Evolutionary conservation across 164 flowering plant genomes (phyloP), one percentile per base, ranked within the genome.

Genomic region (Annona cherimola): DNA sequence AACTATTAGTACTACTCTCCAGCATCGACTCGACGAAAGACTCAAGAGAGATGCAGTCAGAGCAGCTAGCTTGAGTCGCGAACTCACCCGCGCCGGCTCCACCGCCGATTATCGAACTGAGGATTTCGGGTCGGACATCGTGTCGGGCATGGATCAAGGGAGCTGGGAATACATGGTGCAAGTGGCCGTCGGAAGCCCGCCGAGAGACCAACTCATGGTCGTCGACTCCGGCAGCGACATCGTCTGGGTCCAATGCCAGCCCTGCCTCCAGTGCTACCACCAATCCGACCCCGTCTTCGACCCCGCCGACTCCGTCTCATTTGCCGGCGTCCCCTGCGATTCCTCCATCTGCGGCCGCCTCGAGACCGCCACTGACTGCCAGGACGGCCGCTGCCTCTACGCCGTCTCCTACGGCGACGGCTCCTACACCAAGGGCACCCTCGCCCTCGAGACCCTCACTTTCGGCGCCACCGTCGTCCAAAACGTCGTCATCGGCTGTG

Each of bases 141-240:
- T 92, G n/a, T 94, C 98, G 4, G 98, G 98, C 2, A 86, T 88
- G 96, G 85, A 89, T 4, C 89, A 89, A 71, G 98, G 98, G 0
- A 92, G 94, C 66, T 96, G 98, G 4, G 98, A 94, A 71, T 94
- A 90, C 67, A 87, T 94, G 71, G 96, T 90, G 2, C 72, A 94
- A 66, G 81, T 94, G 0, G 98, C 97, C n/a, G 93, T 94, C 5
- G 98, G 98, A 0, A 90, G 94, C 70, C 98, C 97, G 0, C 84
- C 96, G 0, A 83, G 85, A 63, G 78, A 77, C 69, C 97, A 89
- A 66, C 90, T 85, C 87, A 79, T 94, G 90, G 97, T 90, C 2
- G 82, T 94, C 67, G 98, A 94, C 66, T 84, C 97, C 2, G 98
- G 98, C 1, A 89, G 94, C 67, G 98, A 94, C 65, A 86, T 94